A percentile compares a stretch with the other conserved stretches of the same genome.
Evolutionary conservation across 768 basidiomycete species (phyloP).

Genomic region (Ephemerocybe angulata): DNA sequence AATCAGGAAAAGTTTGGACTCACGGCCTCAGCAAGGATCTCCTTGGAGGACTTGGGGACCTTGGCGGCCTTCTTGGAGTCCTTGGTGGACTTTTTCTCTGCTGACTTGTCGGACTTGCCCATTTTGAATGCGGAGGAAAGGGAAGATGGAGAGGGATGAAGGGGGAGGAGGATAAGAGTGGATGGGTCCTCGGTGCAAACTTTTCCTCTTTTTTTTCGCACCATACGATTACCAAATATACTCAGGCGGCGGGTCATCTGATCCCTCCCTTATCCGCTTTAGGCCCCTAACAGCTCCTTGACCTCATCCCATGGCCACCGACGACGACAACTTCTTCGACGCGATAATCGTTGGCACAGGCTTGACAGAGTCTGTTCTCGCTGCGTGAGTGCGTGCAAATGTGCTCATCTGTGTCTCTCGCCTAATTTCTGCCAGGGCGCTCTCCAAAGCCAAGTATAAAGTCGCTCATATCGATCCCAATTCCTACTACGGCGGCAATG

Average conservation of each 20-base stretch:
- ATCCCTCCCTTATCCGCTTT: neutral
- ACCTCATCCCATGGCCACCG: neutral
- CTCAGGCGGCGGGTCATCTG: constrained; percentile 25
- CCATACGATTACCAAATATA: constrained; percentile 22
- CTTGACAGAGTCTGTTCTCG: constrained; percentile 77
- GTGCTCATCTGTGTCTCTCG: neutral
- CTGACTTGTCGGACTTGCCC: constrained; percentile 50
- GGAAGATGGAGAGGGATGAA: constrained; percentile 17
- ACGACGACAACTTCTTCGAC: constrained; percentile 53
- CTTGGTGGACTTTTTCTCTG: constrained; percentile 32
- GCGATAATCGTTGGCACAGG: constrained; percentile 75
- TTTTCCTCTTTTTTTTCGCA: constrained; percentile 17
- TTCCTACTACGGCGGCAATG: constrained; percentile 77
- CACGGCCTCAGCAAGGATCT: constrained; percentile 17
- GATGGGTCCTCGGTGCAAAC: constrained; percentile 15
- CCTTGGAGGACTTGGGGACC: constrained; percentile 19
- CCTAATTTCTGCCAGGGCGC: constrained; percentile 50
- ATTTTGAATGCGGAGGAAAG: too few species aligned
- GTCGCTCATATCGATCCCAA: constrained; percentile 88
- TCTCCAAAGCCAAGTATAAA: constrained; percentile 83
- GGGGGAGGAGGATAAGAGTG: constrained; percentile 10
- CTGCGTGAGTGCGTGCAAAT: constrained; percentile 63
- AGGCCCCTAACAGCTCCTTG: neutral
- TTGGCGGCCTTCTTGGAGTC: constrained; percentile 19
- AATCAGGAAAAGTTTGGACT: neutral